Base-by-base conservation (phyloP, 2,329 filamentous ascomycete genomes). In the Ascochyta viciae-villosae region DNA sequence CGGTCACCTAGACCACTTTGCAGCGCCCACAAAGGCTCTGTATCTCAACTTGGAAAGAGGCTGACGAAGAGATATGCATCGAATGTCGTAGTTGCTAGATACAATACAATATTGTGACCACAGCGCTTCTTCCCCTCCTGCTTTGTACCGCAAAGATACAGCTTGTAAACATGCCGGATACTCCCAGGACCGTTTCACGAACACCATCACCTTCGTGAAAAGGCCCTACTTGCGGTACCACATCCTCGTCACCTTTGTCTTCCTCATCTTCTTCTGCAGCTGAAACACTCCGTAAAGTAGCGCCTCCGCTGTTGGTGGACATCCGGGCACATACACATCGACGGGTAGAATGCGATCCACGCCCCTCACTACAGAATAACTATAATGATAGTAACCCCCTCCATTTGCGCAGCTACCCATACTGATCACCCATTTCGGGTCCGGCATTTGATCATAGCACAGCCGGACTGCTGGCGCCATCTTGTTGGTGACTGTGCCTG, bases 371-470 rank as follows among this genome's bases (percentile, higher is more conserved):
- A 92, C 90, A 67, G 84, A 87, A 79, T 94, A 94, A 76, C 87
- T 90, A 80, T 94, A 93, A 78, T 94, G 90, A 76, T 94, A 93
- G 80, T 94, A 94, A 49, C 90, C 90, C 58, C 90, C 90, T 47
- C 90, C 90, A 76, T 93, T 93, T 58, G 90, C 90, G 76, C 90
- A 94, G 70, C 87, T 90, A 12, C 90, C 90, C 90, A 94, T 94
- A 67, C 87, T 90, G 70, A 89, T 85, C 19, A 94, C 91, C 91
- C 91, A 96, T 72, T 89, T 86, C 24, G 92, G 92, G 29, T 96
- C 92, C 26, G 92, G 91, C 92, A 96, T 96, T 82, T 96, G 92
- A 77, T 96, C 92, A 80, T 96, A 96, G 60, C 95, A 89, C 79
- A 95, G 91, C 76, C 92, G 85, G 72, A 96, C 81, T 31, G 92